phyloP scores from a whole-genome alignment of 1,284 basidiomycete species.

The Sporisorium sorghi region DNA sequence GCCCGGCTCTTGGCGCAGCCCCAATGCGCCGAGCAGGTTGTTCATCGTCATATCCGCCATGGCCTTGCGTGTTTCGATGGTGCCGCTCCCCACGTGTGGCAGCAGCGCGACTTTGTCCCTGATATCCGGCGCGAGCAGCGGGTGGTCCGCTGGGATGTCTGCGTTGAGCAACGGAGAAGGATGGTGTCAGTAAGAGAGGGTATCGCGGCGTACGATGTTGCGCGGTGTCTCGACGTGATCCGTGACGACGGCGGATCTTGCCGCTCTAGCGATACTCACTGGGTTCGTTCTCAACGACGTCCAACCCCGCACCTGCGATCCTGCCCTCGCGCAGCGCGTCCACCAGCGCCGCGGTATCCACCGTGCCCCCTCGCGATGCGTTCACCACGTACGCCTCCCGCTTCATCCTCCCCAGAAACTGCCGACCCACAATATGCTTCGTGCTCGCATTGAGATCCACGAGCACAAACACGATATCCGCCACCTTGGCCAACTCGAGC shows the following conservation, averaged over 20 bases:
- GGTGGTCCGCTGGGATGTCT: slow-evolving; percentile 78
- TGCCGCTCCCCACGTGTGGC: slow-evolving; percentile 91
- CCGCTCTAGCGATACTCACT: slow-evolving; percentile 45
- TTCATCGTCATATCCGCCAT: slow-evolving; percentile 75
- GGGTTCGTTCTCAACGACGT: slow-evolving; percentile 94
- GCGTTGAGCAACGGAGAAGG: background rate
- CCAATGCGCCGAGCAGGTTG: slow-evolving; percentile 57
- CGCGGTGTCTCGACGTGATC: background rate
- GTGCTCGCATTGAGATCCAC: slow-evolving; percentile 82
- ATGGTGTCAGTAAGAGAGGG: slow-evolving; percentile 5
- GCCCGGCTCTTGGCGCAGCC: slow-evolving; percentile 33
- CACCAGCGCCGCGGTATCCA: slow-evolving; percentile 84
- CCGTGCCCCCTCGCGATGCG: slow-evolving; percentile 74
- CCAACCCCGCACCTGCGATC: slow-evolving; percentile 91
- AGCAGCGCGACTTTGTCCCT: slow-evolving; percentile 78
- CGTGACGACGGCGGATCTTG: slow-evolving; percentile 16
- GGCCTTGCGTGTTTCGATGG: slow-evolving; percentile 81
- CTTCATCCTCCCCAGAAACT: slow-evolving; percentile 86
- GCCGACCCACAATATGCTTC: slow-evolving; percentile 78
- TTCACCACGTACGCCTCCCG: slow-evolving; percentile 58
- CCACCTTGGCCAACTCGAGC: slow-evolving; percentile 33
- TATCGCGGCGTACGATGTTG: slow-evolving; percentile 10
- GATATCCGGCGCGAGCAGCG: slow-evolving; percentile 73
- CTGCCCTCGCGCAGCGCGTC: slow-evolving; percentile 79
- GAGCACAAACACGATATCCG: slow-evolving; percentile 73